Base-by-base conservation (phyloP, 805 yeast species). In the Yarrowia sp. region DNA sequence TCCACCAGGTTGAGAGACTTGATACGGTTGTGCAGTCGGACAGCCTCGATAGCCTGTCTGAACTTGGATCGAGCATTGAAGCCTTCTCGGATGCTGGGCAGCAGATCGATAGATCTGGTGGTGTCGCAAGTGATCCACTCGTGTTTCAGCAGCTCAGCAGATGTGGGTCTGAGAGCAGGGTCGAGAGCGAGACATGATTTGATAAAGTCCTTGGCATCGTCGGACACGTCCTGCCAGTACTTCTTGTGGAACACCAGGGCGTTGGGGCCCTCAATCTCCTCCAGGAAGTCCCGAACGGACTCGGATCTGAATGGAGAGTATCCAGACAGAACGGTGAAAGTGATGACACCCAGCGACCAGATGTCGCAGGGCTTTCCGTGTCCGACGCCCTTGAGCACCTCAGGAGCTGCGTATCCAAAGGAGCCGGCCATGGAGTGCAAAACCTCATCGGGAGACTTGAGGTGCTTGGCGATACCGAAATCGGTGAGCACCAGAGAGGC, bases 401-500 rank as follows among this genome's bases (percentile, higher is more conserved):
- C 99, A 0, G 99, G 99, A 0, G 98, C 98, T 35, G 96, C 97
- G 74, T 93, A 93, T 1, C 99, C 98, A 76, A 90, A 86, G 0
- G 97, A 89, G 0, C 98, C 98, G 0, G 97, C 96, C 44, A 89
- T 86, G 22, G 87, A 79, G 33, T 81, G 85, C 66, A 90, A 79
- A 66, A 83, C 78, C 65, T 88, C 90, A 69, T 85, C 82, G 3
- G 84, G 81, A 12, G 80, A 75, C 66, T 81, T 79, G 68, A 93
- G 78, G 70, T 84, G 82, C 74, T 90, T 90, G 35, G 98, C 97
- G 67, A 93, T 95, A 58, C 99, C 99, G 75, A 93, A 93, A 77
- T 93, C 99, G 0, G 98, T 97, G 68, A 93, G 79, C 11, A 92
- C 97, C 36, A 93, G 80, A 64, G 84, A 85, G 9, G 96, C 86